Conservation (phyloP, 441 rosid species). For the Francoa sonchifolia region DNA sequence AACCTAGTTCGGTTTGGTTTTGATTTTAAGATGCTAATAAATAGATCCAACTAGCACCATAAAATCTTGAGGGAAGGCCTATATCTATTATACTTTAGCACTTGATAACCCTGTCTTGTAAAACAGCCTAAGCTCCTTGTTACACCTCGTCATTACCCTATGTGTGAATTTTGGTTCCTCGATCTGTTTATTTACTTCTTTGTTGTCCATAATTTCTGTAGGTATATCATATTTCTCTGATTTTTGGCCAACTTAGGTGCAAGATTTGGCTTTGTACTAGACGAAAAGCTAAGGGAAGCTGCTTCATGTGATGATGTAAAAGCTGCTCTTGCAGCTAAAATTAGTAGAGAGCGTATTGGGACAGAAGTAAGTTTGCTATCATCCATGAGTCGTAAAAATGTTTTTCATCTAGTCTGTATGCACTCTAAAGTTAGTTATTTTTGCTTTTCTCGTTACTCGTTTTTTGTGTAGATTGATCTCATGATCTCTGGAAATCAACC, state of each 20-base stretch:
- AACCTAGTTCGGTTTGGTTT: too few species aligned
- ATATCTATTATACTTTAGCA: too few species aligned
- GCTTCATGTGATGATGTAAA: conserved; percentile 71
- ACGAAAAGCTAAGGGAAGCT: conserved; percentile 62
- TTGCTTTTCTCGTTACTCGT: conserved; percentile 11
- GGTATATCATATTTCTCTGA: conserved; percentile 3
- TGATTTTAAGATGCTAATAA: too few species aligned
- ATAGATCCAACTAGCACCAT: too few species aligned
- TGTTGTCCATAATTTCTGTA: too few species aligned
- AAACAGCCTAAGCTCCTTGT: too few species aligned
- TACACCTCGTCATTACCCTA: too few species aligned
- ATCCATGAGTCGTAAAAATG: conserved; percentile 2
- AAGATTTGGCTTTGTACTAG: conserved; percentile 63
- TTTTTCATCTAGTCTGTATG: neutral
- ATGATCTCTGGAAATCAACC: conserved; percentile 83
- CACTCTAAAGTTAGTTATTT: conserved; percentile 3
- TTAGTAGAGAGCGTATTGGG: conserved; percentile 91
- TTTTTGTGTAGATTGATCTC: conserved; percentile 57
- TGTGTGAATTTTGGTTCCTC: neutral
- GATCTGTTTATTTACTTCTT: neutral
- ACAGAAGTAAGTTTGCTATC: conserved; percentile 49
- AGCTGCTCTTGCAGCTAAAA: conserved; percentile 70
- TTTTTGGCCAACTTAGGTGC: conserved; percentile 44
- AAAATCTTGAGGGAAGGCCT: too few species aligned
- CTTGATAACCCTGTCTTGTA: too few species aligned